A percentile compares a stretch with the other conserved stretches of the same genome.
Evolutionary conservation across 169 alveolate species (phyloP).

Genomic region (Amoebophrya sp.): DNA sequence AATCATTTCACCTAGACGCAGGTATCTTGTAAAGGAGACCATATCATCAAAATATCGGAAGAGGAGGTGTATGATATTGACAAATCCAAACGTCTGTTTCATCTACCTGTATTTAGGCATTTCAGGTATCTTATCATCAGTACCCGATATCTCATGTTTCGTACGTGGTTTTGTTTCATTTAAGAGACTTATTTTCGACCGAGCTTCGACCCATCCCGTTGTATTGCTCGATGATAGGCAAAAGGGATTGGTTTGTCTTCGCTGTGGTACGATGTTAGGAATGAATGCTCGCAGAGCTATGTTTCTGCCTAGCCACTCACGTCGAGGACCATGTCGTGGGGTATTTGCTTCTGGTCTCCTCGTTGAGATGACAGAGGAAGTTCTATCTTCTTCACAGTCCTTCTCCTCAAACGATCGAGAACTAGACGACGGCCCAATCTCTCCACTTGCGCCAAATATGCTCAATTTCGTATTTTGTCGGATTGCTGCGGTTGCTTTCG

Average conservation of each 20-base stretch:
- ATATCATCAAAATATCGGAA: too few relatives aligned
- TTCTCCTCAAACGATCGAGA: too few relatives aligned
- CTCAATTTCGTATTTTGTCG: background rate
- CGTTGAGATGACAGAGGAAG: background rate
- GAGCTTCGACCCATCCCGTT: background rate
- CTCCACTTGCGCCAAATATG: too few relatives aligned
- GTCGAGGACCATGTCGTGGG: background rate
- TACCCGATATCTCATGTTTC: background rate
- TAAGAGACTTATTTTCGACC: background rate
- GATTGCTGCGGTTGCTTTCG: background rate
- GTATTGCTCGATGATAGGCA: background rate
- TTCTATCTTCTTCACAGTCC: background rate
- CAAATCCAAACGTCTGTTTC: too few relatives aligned
- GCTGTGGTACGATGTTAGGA: slow-evolving; percentile 13
- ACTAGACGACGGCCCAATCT: too few relatives aligned
- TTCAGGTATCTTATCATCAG: background rate
- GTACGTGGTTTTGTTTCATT: background rate
- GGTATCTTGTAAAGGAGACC: too few relatives aligned
- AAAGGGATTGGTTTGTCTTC: background rate
- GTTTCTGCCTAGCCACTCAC: background rate
- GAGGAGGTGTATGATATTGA: too few relatives aligned
- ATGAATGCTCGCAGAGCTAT: background rate
- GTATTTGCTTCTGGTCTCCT: background rate
- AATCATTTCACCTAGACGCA: too few relatives aligned
- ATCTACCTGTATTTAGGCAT: background rate